Conservation (phyloP, 108 stramenopile genomes). For the Discostella stelligeroides region DNA sequence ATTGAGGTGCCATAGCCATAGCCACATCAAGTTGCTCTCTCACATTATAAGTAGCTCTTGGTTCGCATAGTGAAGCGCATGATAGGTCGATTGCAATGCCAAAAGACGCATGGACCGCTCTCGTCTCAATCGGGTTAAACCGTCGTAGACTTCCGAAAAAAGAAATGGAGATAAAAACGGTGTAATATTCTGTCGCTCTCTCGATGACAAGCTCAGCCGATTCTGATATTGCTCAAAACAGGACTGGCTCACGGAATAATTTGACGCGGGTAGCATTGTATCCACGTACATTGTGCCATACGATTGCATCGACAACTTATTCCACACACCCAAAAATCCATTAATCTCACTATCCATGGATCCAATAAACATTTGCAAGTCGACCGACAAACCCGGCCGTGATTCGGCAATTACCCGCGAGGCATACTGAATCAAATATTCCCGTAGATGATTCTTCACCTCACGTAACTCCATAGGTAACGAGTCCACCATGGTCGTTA, state of each 20-base stretch:
- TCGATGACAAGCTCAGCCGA: conserved; percentile 22
- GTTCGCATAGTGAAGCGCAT: conserved; percentile 58
- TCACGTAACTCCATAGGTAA: conserved; percentile 30
- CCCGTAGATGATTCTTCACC: conserved; percentile 39
- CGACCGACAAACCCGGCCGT: conserved; percentile 38
- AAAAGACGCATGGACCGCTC: conserved; percentile 63
- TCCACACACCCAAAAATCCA: conserved; percentile 55
- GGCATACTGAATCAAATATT: conserved; percentile 64
- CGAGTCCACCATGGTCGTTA: conserved; percentile 58
- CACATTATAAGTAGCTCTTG: conserved; percentile 57
- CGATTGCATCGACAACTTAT: conserved; percentile 30
- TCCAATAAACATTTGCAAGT: conserved; percentile 43
- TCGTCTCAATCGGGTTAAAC: conserved; percentile 49
- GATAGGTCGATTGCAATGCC: conserved; percentile 50
- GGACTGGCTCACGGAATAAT: conserved; percentile 22
- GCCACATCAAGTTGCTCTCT: too few relatives aligned
- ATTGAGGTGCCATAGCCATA: too few relatives aligned
- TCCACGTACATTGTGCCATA: conserved; percentile 43
- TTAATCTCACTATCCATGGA: conserved; percentile 67
- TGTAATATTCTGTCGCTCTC: conserved; percentile 24
- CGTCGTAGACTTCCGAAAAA: conserved; percentile 49
- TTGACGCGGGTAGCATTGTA: conserved; percentile 33
- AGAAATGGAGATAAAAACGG: conserved; percentile 34
- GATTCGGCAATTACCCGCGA: conserved; percentile 65
- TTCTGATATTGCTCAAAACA: conserved; percentile 26